A percentile compares a stretch with the other conserved stretches of the same genome.
phyloP scores from a whole-genome alignment of 352 stramenopile genomes.

The Pythium phragmitis region DNA sequence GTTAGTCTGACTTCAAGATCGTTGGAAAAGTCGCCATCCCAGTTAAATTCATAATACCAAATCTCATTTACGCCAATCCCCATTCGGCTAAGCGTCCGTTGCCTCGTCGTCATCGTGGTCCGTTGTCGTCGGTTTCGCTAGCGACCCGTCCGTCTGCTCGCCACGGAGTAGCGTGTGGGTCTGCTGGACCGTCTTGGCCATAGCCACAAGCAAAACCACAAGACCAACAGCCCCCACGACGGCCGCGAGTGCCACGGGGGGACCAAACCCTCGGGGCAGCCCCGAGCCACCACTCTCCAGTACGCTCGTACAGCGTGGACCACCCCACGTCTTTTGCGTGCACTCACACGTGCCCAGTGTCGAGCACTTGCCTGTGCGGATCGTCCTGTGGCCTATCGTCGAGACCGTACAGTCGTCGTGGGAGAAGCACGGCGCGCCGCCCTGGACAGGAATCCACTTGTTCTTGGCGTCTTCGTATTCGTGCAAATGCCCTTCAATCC shows the following conservation, averaged over 20 bases:
- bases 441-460: slow-evolving; percentile 11
- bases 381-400: not conserved
- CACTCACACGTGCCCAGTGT: not conserved
- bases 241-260: not conserved
- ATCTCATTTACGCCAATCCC: no score
- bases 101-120: not conserved
- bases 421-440: slow-evolving; percentile 14
- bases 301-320: slow-evolving; percentile 10
- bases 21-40: no score
- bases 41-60: no score
- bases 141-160: not conserved
- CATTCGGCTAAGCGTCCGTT: not conserved
- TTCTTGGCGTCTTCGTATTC: slow-evolving; percentile 23
- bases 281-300: not conserved
- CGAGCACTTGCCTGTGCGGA: slow-evolving; percentile 5
- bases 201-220: not conserved
- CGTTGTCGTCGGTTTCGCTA: not conserved
- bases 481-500: slow-evolving; percentile 23
- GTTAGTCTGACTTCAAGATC: no score
- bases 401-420: slow-evolving; percentile 19
- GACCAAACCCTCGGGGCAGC: not conserved
- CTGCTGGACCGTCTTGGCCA: not conserved
- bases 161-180: not conserved
- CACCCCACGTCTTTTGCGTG: slow-evolving; percentile 1
- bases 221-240: not conserved